phyloP scores from a whole-genome alignment of 202 grass and related monocot species.

The Digitaria exilis region DNA sequence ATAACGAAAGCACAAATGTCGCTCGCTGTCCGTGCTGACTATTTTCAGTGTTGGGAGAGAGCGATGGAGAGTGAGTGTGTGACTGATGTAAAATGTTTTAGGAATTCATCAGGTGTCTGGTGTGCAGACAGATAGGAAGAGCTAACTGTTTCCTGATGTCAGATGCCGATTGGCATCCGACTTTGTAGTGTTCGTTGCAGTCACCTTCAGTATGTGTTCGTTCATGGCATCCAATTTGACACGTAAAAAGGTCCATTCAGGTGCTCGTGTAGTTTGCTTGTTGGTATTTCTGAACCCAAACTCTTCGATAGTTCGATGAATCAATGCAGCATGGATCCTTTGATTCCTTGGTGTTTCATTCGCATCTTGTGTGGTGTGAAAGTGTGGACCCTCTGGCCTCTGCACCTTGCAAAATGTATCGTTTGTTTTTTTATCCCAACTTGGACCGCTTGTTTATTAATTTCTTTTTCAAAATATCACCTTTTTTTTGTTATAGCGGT shows the following conservation, averaged over 20 bases:
- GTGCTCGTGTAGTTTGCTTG: background rate
- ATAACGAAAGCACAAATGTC: background rate
- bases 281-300: background rate
- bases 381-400: too few species aligned
- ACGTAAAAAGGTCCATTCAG: background rate
- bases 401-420: too few species aligned
- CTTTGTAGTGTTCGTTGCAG: background rate
- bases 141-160: conserved; percentile 19
- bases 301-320: too few species aligned
- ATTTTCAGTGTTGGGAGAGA: conserved; percentile 20
- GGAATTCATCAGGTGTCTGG: conserved; percentile 25
- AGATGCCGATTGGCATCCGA: background rate
- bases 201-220: background rate
- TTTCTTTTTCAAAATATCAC: too few species aligned
- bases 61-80: background rate
- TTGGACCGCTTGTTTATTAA: too few species aligned
- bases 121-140: conserved; percentile 16
- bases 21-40: conserved; percentile 13
- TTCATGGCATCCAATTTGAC: background rate
- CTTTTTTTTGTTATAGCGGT: too few species aligned
- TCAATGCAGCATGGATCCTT: background rate
- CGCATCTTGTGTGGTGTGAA: background rate
- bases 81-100: conserved; percentile 29
- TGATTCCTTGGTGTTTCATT: too few species aligned
- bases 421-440: too few species aligned